These are phyloP conservation scores for Oldenlandia corymbosa DNA, from an alignment of 257 asterid species.

Conservation along the genomic window DNA sequence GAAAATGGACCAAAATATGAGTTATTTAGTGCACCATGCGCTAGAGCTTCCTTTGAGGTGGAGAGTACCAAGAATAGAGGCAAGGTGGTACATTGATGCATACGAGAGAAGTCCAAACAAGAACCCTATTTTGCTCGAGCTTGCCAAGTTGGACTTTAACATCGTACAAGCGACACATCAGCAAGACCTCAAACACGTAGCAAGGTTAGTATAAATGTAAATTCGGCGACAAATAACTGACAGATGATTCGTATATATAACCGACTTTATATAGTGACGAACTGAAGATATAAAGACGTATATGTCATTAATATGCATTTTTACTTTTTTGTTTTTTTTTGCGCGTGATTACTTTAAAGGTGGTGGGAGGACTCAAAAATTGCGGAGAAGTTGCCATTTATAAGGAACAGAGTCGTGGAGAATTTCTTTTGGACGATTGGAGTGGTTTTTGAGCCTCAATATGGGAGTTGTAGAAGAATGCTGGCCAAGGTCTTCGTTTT, in stretches of 20 bases:
- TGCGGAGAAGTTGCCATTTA: conserved; percentile 8
- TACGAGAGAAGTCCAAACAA: conserved; percentile 12
- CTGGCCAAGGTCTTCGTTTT: conserved; percentile 9
- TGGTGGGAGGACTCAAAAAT: conserved; percentile 17
- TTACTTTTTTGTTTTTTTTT: too few species aligned
- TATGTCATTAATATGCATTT: too few species aligned
- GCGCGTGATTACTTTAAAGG: neutral
- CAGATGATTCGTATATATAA: too few species aligned
- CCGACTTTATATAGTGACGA: too few species aligned
- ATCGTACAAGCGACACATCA: conserved; percentile 17
- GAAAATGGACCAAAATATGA: neutral
- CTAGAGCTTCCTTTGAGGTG: conserved; percentile 18
- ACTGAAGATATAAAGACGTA: too few species aligned
- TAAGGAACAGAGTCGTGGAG: conserved; percentile 19
- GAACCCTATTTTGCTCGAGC: conserved; percentile 10
- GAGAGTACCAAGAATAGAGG: conserved; percentile 18
- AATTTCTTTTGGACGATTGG: conserved; percentile 18
- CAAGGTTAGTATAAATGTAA: conserved; percentile 7
- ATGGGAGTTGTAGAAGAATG: conserved; percentile 15
- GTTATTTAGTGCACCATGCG: conserved; percentile 5
- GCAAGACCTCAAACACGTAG: conserved; percentile 9
- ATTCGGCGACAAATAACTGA: too few species aligned
- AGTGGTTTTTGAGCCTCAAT: conserved; percentile 5
- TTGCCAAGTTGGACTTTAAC: conserved; percentile 21
- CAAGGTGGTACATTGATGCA: conserved; percentile 14